Conservation (phyloP, 225 moss, liverwort and hornwort genomes). For the Physcomitrium patens region DNA sequence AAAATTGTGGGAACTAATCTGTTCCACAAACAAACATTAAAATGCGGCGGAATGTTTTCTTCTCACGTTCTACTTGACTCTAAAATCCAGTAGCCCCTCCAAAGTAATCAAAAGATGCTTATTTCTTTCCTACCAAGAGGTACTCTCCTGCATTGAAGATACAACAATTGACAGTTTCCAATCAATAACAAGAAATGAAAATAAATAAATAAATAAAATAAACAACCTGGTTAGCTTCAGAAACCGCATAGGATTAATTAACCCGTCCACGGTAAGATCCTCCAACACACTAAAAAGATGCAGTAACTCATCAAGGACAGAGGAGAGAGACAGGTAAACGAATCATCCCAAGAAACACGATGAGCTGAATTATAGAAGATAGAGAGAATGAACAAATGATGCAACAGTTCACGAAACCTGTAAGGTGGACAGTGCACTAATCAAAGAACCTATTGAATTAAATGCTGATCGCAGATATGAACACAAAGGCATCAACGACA, state of each 20-base stretch:
- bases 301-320: no score
- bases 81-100: not conserved
- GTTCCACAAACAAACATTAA: not conserved
- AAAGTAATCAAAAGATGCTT: not conserved
- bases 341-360: not conserved
- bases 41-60: not conserved
- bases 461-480: no score
- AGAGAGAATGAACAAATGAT: not conserved
- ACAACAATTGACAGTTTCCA: not conserved
- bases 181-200: not conserved
- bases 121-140: not conserved
- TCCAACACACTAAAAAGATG: no score
- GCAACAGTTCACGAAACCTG: not conserved
- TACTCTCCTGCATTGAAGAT: conserved; percentile 7
- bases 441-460: no score
- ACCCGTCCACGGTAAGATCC: no score
- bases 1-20: not conserved
- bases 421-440: not conserved
- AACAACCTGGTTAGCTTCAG: no score
- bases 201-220: no score
- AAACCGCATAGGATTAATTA: no score
- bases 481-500: no score
- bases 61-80: not conserved
- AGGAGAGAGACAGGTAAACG: not conserved
- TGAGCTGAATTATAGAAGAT: not conserved